phyloP scores from a whole-genome alignment of 306 rosid species.

The Cucumis hystrix region DNA sequence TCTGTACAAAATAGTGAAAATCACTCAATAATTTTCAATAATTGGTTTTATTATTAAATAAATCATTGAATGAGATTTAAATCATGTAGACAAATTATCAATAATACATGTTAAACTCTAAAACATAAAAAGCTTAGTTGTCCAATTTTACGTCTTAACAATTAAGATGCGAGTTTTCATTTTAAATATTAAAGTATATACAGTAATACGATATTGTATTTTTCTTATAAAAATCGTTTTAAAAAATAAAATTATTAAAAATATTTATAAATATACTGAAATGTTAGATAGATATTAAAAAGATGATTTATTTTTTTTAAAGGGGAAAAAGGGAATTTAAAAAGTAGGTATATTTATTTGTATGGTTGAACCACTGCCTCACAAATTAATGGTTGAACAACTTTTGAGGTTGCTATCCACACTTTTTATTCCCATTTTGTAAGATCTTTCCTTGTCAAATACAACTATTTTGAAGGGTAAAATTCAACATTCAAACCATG shows the following conservation, averaged over 20 bases:
- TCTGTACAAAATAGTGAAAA: neutral
- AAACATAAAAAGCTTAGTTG: too few relatives aligned
- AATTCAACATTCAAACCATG: neutral
- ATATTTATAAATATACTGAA: too few relatives aligned
- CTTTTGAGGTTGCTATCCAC: neutral
- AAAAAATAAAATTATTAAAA: too few relatives aligned
- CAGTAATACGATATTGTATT: too few relatives aligned
- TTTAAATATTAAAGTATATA: too few relatives aligned
- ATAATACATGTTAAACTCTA: neutral
- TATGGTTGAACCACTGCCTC: neutral
- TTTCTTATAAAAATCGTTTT: too few relatives aligned
- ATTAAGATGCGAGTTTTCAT: too few relatives aligned
- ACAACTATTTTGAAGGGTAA: neutral
- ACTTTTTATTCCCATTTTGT: neutral
- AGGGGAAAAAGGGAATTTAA: neutral
- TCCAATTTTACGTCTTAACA: too few relatives aligned
- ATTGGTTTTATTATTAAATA: neutral
- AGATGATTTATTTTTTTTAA: too few relatives aligned
- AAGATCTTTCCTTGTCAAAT: neutral
- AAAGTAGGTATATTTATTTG: neutral
- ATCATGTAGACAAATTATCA: neutral
- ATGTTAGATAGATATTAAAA: too few relatives aligned
- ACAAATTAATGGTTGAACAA: constrained; percentile 3
- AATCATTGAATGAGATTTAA: neutral
- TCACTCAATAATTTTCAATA: neutral